phyloP scores from a whole-genome alignment of 2,329 filamentous ascomycete genomes.

The Chaetothyriales sp. region DNA sequence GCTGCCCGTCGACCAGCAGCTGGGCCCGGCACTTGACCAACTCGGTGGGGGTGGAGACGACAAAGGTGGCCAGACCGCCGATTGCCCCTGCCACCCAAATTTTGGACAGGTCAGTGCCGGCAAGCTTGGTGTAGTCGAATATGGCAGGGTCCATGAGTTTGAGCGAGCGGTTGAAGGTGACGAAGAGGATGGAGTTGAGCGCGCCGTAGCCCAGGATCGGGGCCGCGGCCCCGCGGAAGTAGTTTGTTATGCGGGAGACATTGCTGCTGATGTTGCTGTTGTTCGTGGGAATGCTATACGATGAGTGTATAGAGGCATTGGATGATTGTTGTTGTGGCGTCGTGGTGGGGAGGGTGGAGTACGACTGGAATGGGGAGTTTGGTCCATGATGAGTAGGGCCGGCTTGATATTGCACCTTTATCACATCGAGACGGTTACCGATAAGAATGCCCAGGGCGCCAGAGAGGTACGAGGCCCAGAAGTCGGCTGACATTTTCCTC shows the following conservation, averaged over 20 bases:
- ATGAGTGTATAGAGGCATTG: not conserved
- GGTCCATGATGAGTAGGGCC: slow-evolving; percentile 20
- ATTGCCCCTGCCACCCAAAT: slow-evolving; percentile 68
- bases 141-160: slow-evolving; percentile 39
- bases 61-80: slow-evolving; percentile 73
- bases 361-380: not conserved
- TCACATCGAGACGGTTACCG: slow-evolving; percentile 69
- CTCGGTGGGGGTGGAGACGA: slow-evolving; percentile 78
- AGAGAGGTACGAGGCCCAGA: slow-evolving; percentile 85
- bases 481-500: slow-evolving; percentile 62
- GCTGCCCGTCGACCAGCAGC: slow-evolving; percentile 35
- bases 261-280: not conserved
- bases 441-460: slow-evolving; percentile 76
- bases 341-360: not conserved
- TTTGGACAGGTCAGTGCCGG: slow-evolving; percentile 43
- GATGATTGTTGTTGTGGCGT: not conserved
- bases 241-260: not conserved
- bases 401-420: slow-evolving; percentile 73
- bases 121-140: slow-evolving; percentile 31
- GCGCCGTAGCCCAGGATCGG: slow-evolving; percentile 83
- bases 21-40: slow-evolving; percentile 82
- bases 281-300: not conserved
- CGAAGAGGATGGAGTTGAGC: slow-evolving; percentile 78
- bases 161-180: slow-evolving; percentile 79
- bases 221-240: slow-evolving; percentile 54